Base-by-base conservation (phyloP, 495 filamentous ascomycete species). In the Ramalina peruviana region DNA sequence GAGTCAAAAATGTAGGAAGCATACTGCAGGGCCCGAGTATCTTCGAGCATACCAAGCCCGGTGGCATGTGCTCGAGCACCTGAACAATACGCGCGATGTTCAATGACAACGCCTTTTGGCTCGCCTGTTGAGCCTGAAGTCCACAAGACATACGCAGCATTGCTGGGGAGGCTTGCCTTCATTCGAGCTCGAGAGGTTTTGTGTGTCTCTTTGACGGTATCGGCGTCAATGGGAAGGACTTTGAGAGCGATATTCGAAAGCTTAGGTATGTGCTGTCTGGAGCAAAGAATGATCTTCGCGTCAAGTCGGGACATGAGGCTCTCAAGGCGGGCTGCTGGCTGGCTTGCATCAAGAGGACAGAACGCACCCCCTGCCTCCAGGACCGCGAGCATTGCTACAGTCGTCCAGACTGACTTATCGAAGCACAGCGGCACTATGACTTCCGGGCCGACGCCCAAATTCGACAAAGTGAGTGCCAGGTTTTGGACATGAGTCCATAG, bases 331-430 rank as follows among this genome's bases (percentile, higher is more conserved):
- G 65, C 60, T 10, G 59, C 59, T 15, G 78, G 78, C 50, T 82
- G 76, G 4, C 65, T 63, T 12, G 79, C 72, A 33, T 81, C 76
- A 19, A 82, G 60, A 3, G 75, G 77, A 20, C 81, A 76, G 53
- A 75, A 75, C 1, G 65, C 75, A 17, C 72, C 76, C 0, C 79
- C 79, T 26, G 78, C 76, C 51, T 79, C 78, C 51, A 79, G 57
- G 19, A 82, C 71, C 20, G 68, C 75, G 40, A 79, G 63, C 61
- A 78, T 72, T 23, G 75, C 67, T 19, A 82, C 69, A 3, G 71
- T 55, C 33, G 75, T 67, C 75, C 75, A 80, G 58, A 73, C 67
- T 12, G 75, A 76, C 62, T 80, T 81, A 48, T 80, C 72, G 39
- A 80, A 79, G 53, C 69, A 76, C 16, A 78, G 60, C 4, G 68